Conservation (phyloP, 2,329 filamentous ascomycete genomes). For the Elsinoe australis region DNA sequence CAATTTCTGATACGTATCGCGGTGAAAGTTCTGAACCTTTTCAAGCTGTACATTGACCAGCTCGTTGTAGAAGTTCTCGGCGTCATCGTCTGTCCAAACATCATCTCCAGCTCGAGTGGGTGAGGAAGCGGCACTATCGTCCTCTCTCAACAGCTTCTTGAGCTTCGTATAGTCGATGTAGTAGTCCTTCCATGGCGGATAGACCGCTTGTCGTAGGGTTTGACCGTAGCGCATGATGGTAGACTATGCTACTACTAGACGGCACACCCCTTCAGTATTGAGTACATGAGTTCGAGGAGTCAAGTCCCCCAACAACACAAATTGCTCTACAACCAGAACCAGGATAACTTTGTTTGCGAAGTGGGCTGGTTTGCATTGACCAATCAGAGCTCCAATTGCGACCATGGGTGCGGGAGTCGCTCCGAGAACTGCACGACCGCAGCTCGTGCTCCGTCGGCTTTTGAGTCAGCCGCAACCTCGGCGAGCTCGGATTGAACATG, state of each 20-base stretch:
- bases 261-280: too few species aligned
- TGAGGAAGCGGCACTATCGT: slow-evolving; percentile 43
- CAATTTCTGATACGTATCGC: slow-evolving; percentile 70
- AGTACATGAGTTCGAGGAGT: too few species aligned
- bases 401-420: slow-evolving; percentile 5
- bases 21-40: slow-evolving; percentile 87
- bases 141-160: slow-evolving; percentile 79
- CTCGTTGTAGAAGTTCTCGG: slow-evolving; percentile 89
- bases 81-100: slow-evolving; percentile 85
- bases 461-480: background rate
- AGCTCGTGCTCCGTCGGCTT: slow-evolving; percentile 3
- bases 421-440: background rate
- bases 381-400: slow-evolving; percentile 1
- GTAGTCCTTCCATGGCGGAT: slow-evolving; percentile 81
- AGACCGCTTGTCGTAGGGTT: slow-evolving; percentile 71
- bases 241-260: background rate
- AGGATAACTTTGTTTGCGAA: slow-evolving; percentile 13
- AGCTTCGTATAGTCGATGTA: slow-evolving; percentile 96
- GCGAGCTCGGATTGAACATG: background rate
- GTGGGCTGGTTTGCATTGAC: background rate
- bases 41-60: slow-evolving; percentile 90
- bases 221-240: slow-evolving; percentile 82
- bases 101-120: slow-evolving; percentile 47
- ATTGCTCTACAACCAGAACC: background rate
- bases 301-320: too few species aligned